Base-by-base conservation (phyloP, 805 yeast species). In the Metschnikowia noctiluminum region DNA sequence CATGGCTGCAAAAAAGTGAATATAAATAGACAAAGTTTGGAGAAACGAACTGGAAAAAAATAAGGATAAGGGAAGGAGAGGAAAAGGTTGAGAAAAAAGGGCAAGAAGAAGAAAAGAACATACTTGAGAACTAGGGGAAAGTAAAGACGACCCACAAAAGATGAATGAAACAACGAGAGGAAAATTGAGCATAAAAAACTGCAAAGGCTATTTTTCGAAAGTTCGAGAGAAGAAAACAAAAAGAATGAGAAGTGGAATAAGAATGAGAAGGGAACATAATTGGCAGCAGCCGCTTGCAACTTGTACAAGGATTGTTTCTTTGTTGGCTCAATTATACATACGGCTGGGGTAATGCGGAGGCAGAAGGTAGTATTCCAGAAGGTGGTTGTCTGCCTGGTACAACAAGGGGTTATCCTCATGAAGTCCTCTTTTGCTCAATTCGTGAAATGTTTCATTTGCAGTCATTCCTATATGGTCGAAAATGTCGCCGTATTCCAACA, bases 271-370 rank as follows among this genome's bases (percentile, higher is more conserved):
- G 2, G 21, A 21, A 21, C 2, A 3, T 4, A 21, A 21, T 21
- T 21, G 21, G 21, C 21, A 21, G 21, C 21, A 21, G 21, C 21
- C 21, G 4, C 21, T 21, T 21, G 21, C 21, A 21, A 21, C 21
- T 21, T 21, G 21, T 2, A 21, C 21, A 21, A 3, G 21, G 21
- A 21, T 21, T 21, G 21, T 21, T 21, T 21, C 21, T 3, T 21
- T 21, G 4, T 21, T 4, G 21, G 21, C 21, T 21, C 21, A 21
- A 35, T 14, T 11, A 12, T 16, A 68, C 73, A n/a, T 58, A 69
- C 74, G 74, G 21, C 69, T 50, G 11, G 75, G 76, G 46, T 62
- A 71, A 52, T 68, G 64, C 2, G 71, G 65, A 9, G 57, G 58
- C 32, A 65, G 58, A 48, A 59, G 60, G 49, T 59, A 67, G 42